phyloP scores from a whole-genome alignment of 768 basidiomycete species.

The Rhizopogon vulgaris region DNA sequence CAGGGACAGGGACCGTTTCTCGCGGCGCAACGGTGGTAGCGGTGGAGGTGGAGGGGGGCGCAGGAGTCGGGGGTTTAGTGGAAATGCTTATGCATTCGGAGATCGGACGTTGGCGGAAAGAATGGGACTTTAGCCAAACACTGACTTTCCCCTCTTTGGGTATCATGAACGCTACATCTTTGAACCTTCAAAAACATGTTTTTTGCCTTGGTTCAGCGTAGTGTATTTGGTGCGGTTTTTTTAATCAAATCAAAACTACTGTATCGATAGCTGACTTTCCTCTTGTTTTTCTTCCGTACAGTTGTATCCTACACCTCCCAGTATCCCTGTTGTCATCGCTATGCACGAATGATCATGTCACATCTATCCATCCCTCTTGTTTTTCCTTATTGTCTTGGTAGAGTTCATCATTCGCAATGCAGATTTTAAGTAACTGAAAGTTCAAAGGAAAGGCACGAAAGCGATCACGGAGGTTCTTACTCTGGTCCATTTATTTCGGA shows the following conservation, averaged over 20 bases:
- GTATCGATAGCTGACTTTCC: slow-evolving; percentile 26
- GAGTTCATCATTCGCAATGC: too few relatives aligned
- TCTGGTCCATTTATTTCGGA: too few relatives aligned
- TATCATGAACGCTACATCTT: slow-evolving; percentile 12
- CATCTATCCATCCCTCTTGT: too few relatives aligned
- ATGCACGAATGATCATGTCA: slow-evolving; percentile 12
- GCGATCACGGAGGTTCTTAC: too few relatives aligned
- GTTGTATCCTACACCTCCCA: slow-evolving; percentile 27
- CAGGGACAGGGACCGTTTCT: slow-evolving; percentile 30
- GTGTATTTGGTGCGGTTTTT: slow-evolving; percentile 33
- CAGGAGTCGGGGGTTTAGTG: slow-evolving; percentile 31
- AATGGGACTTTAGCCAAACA: slow-evolving; percentile 55
- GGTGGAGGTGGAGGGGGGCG: slow-evolving; percentile 31
- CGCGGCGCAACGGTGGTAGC: slow-evolving; percentile 38
- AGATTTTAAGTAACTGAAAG: too few relatives aligned
- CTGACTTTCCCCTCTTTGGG: slow-evolving; percentile 9
- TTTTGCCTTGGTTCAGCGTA: slow-evolving; percentile 15
- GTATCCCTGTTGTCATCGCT: slow-evolving; percentile 14
- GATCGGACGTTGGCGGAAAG: slow-evolving; percentile 85
- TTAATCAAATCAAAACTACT: slow-evolving; percentile 8
- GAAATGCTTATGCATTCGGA: slow-evolving; percentile 29
- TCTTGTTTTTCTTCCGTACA: slow-evolving; percentile 10
- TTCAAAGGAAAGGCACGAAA: too few relatives aligned
- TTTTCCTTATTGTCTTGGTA: too few relatives aligned
- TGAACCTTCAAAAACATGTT: slow-evolving; percentile 13